Conservation (phyloP, 108 stramenopile genomes). For the Mediolabrus comicus region DNA sequence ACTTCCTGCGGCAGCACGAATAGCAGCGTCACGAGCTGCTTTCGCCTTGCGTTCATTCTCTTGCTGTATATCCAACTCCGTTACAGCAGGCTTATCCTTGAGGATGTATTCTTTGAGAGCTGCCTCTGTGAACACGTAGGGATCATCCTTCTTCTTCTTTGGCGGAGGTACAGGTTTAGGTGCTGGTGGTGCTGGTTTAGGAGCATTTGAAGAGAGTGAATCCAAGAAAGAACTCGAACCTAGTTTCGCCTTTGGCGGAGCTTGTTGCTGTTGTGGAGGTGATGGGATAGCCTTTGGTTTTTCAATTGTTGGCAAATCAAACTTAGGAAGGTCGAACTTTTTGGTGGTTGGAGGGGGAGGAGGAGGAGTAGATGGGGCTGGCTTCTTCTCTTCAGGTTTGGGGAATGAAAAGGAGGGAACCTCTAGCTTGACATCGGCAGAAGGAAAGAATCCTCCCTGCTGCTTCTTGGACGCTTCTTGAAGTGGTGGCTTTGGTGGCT, state of each 20-base stretch:
- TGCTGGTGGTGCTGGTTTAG: background rate
- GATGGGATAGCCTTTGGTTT: slow-evolving; percentile 7
- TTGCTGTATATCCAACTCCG: slow-evolving; percentile 41
- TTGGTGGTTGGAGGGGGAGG: slow-evolving; percentile 37
- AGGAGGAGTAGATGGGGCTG: slow-evolving; percentile 25
- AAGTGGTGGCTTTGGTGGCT: slow-evolving; percentile 38
- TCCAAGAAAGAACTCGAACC: background rate
- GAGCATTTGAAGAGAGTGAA: slow-evolving; percentile 5
- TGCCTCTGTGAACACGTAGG: slow-evolving; percentile 40
- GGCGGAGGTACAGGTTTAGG: slow-evolving; percentile 4
- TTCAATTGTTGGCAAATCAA: slow-evolving; percentile 17
- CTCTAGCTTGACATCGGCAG: slow-evolving; percentile 33
- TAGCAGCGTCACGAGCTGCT: slow-evolving; percentile 17
- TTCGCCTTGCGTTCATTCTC: slow-evolving; percentile 31
- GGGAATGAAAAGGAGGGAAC: slow-evolving; percentile 33
- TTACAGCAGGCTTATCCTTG: slow-evolving; percentile 32
- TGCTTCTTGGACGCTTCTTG: slow-evolving; percentile 23
- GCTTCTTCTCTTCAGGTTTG: slow-evolving; percentile 14
- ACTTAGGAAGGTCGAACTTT: slow-evolving; percentile 47
- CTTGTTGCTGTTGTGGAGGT: slow-evolving; percentile 17
- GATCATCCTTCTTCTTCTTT: slow-evolving; percentile 34
- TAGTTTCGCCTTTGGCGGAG: background rate
- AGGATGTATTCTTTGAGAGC: slow-evolving; percentile 43
- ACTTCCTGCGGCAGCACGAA: slow-evolving; percentile 8
- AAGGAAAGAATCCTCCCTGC: slow-evolving; percentile 20